A percentile compares a stretch with the other conserved stretches of the same genome.
Evolutionary conservation across 768 basidiomycete genomes (phyloP).

Genomic region (Trametopsis cervina): DNA sequence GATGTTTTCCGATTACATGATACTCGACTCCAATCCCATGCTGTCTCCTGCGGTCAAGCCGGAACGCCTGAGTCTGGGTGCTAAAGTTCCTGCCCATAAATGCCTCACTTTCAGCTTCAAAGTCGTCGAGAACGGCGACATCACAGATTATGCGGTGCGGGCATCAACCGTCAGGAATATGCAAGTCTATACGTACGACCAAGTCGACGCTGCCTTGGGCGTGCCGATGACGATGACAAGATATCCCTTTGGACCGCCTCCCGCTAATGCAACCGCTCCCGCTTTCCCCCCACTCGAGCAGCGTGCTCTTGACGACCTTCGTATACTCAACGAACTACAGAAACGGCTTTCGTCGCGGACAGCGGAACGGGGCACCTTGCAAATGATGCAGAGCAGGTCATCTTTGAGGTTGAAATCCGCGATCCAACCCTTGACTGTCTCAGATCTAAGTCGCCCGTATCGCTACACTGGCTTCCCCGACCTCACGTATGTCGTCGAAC

Average conservation of each 20-base stretch:
- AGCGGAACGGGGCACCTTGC: not conserved
- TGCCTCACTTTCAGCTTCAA: constrained; percentile 80
- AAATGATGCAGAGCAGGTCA: not conserved
- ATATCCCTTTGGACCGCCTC: constrained; percentile 39
- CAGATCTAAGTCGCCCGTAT: not conserved
- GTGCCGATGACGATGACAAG: not conserved
- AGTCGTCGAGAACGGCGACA: constrained; percentile 51
- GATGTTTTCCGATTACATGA: constrained; percentile 54
- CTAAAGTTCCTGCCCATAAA: constrained; percentile 37
- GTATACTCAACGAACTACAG: not conserved
- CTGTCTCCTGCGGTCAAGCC: constrained; percentile 56
- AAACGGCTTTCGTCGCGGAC: not conserved
- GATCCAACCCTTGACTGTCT: not conserved
- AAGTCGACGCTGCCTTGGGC: constrained; percentile 50
- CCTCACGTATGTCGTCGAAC: constrained; percentile 38
- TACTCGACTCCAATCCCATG: constrained; percentile 60
- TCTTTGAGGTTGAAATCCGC: not conserved
- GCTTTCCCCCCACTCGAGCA: not conserved
- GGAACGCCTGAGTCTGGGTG: constrained; percentile 44
- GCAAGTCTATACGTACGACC: constrained; percentile 54
- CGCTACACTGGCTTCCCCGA: constrained; percentile 43
- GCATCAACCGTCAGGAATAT: constrained; percentile 73
- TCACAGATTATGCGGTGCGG: constrained; percentile 62
- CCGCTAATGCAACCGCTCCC: constrained; percentile 4
- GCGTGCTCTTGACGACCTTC: not conserved